A percentile compares a stretch with the other conserved stretches of the same genome.
Evolutionary conservation across 2,329 filamentous ascomycete genomes (phyloP).

Genomic region (Colletotrichum sp.): DNA sequence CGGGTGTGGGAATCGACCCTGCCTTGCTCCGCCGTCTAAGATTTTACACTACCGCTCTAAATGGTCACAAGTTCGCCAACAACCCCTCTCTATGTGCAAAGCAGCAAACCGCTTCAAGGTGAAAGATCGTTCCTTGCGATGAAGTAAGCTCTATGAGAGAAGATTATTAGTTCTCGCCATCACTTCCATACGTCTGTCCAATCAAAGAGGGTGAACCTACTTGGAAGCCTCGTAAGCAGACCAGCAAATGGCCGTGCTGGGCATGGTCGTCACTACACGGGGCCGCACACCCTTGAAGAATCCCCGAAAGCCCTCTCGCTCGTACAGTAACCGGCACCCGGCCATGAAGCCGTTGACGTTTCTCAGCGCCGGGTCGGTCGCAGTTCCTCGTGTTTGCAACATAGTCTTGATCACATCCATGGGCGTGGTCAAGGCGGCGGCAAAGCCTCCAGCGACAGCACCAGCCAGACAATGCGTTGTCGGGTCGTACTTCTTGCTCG

Average conservation of each 20-base stretch:
- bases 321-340: slow-evolving; percentile 81
- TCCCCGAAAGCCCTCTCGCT: slow-evolving; percentile 81
- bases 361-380: slow-evolving; percentile 79
- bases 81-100: slow-evolving; percentile 6
- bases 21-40: background rate
- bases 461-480: slow-evolving; percentile 93
- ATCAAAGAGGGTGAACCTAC: slow-evolving; percentile 45
- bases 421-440: slow-evolving; percentile 91
- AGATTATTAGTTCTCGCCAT: background rate
- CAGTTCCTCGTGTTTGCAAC: slow-evolving; percentile 88
- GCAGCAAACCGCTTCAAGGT: background rate
- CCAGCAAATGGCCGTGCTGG: slow-evolving; percentile 99
- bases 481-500: slow-evolving; percentile 84
- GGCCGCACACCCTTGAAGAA: slow-evolving; percentile 95
- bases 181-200: background rate
- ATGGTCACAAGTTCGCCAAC: slow-evolving; percentile 8
- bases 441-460: slow-evolving; percentile 90
- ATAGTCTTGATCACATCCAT: slow-evolving; percentile 99
- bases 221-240: slow-evolving; percentile 75
- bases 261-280: slow-evolving; percentile 94
- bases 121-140: slow-evolving; percentile 55
- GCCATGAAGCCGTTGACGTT: slow-evolving; percentile 83
- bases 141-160: slow-evolving; percentile 58
- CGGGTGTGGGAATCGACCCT: background rate
- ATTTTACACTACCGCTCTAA: slow-evolving; percentile 18